Percentiles rank a stretch among this genome's conserved stretches.
Evolutionary conservation across 1,139 yeast species (phyloP).

Genomic region (Suhomyces anneliseae): DNA sequence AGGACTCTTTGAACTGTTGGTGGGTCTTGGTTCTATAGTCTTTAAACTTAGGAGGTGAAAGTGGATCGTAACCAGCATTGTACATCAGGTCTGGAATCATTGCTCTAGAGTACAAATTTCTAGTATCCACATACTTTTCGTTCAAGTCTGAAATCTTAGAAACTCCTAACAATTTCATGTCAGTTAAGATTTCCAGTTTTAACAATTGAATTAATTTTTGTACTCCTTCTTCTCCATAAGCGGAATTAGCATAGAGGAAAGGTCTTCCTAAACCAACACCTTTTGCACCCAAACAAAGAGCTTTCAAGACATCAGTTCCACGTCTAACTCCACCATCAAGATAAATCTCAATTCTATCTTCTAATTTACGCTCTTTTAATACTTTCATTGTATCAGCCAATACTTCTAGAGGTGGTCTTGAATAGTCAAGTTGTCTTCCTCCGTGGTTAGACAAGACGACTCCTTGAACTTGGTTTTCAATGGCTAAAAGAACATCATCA

Average conservation of each 20-base stretch:
- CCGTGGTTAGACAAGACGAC: constrained; percentile 72
- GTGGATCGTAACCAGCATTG: constrained; percentile 14
- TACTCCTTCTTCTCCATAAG: constrained; percentile 83
- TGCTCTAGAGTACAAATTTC: constrained; percentile 13
- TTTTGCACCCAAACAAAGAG: constrained; percentile 66
- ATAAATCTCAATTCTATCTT: constrained; percentile 52
- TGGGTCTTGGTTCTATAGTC: background rate
- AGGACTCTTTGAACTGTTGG: too few species aligned
- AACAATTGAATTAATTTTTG: constrained; percentile 71
- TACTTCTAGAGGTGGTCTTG: constrained; percentile 68
- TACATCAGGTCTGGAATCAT: constrained; percentile 13
- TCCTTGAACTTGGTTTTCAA: constrained; percentile 64
- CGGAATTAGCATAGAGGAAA: constrained; percentile 66
- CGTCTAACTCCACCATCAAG: constrained; percentile 71
- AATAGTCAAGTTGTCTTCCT: constrained; percentile 69
- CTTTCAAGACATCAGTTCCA: constrained; percentile 66
- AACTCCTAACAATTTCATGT: constrained; percentile 86
- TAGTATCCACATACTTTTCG: constrained; percentile 43
- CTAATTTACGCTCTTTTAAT: constrained; percentile 45
- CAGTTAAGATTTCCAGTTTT: constrained; percentile 80
- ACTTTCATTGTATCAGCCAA: constrained; percentile 63
- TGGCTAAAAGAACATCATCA: constrained; percentile 66
- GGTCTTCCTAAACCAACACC: constrained; percentile 79
- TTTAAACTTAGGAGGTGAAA: constrained; percentile 14
- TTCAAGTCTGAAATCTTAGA: constrained; percentile 62